Evolutionary conservation across 179 eudicot genomes (phyloP), one percentile per base, ranked within the genome.

Genomic region (Silene coronaria): DNA sequence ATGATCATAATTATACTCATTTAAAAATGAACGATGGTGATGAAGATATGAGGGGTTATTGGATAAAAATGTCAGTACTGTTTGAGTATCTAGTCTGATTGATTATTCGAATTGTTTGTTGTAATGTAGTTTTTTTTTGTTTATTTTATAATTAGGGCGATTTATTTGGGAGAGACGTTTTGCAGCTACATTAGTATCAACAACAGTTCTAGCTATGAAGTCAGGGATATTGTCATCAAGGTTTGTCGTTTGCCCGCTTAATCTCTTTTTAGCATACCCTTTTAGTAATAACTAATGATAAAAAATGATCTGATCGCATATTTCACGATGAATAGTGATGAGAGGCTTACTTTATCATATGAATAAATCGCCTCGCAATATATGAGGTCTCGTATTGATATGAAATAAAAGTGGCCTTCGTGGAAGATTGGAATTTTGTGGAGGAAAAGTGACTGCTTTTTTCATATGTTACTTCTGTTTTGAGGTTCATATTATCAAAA

Each of bases 121-220:
- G 59, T 59, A 7, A 32, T 67, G 38, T 71, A 24, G 23, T 67
- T 59, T 67, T 64, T 42, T 71, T 63, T 22, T 45, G 21, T 6
- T 9, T 26, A 23, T 58, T 27, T 16, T 2, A 11, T 21, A 19
- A 4, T 26, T 24, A 93, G 98, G 87, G 97, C 99, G 45, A 95
- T 95, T 74, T 92, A 95, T 86, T 83, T 95, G 76, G 99, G 99
- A 48, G 99, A 95, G 90, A 95, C 99, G 5, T 95, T 95, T 77
- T 89, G 97, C 86, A 95, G 99, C 73, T 95, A 95, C 75, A 84
- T 95, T 42, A 95, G 99, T 73, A 89, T 95, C 77, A 95, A 92
- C 77, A 95, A 95, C 77, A 92, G 97, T 77, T 92, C 99, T 12
- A 86, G 38, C 74, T 89, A 86, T 72, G 97, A 95, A 78, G 97